Base-by-base conservation (phyloP, 2,329 filamentous ascomycete species). In the Fusarium setosum region DNA sequence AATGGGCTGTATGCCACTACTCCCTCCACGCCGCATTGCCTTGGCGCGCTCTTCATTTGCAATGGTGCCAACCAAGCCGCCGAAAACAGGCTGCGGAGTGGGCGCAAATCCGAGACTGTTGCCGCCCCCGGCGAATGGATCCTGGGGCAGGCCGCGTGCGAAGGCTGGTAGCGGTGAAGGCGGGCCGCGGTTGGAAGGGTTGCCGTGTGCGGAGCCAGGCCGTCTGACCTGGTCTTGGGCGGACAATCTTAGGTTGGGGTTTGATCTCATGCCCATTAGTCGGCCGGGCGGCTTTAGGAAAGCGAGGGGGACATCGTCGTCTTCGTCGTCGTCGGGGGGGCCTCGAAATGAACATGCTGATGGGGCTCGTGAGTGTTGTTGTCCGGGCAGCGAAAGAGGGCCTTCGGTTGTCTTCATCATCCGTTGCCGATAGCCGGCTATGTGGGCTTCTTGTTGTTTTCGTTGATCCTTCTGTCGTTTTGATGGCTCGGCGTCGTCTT, bases 131-230 rank as follows among this genome's bases (percentile, higher is more conserved):
- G n/a, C 20, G n/a, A 56, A 56, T 8, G 54, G 54, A 20, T 56
- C 45, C 18, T 50, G 54, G 6, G 54, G 54, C 21, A 56, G 54
- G 4, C 45, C 21, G 4, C 54, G 44, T 17, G 54, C 45, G 26
- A 56, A 56, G 3, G 21, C 45, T 10, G 54, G 54, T 11, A 56
- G 13, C 5, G 51, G 32, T 15, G 37, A 42, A 13, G 20, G 42
- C 4, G 41, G 20, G 32, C 31, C 35, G 20, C 31, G 42, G 4
- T 23, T 34, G 18, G 34, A 20, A 15, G 24, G 4, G 11, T 35
- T 23, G 20, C 45, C 37, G 2, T 49, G 44, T 6, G 54, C 17
- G 18, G 45, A 51, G 34, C 45, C 26, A 8, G 54, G 37, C n/a
- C 45, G 24, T n/a, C 11, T 23, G n/a, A 26, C 35, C 4, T 41